Percentiles rank a stretch among this genome's conserved stretches.
These are phyloP conservation scores for Apiospora rasikravindrae DNA, from an alignment of 2,329 filamentous ascomycete genomes.

Conservation along the genomic window DNA sequence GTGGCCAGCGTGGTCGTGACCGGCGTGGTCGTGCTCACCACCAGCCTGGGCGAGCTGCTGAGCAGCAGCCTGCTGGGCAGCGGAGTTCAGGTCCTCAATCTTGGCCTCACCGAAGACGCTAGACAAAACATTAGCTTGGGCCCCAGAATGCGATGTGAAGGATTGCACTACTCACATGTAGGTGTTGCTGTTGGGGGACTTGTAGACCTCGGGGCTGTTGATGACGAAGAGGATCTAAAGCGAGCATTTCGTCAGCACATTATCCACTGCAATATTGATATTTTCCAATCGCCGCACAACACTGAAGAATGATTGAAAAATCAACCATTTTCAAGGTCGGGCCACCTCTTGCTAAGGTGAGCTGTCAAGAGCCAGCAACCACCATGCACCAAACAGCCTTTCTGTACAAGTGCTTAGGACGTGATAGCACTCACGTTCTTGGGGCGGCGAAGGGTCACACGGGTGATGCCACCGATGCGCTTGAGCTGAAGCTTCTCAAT, in stretches of 20 bases:
- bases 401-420: slow-evolving; percentile 13
- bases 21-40: slow-evolving; percentile 60
- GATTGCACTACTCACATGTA: slow-evolving; percentile 81
- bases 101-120: slow-evolving; percentile 99
- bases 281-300: not conserved
- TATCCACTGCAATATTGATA: not conserved
- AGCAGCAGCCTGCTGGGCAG: slow-evolving; percentile 93
- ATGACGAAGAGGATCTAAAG: slow-evolving; percentile 96
- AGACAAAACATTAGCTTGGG: slow-evolving; percentile 18
- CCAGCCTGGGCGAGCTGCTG: slow-evolving; percentile 88
- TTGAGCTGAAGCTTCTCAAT: slow-evolving; percentile 98
- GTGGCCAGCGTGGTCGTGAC: slow-evolving; percentile 75
- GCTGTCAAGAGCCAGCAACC: not conserved
- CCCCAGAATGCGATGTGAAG: no score
- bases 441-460: slow-evolving; percentile 95
- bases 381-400: not conserved
- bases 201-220: slow-evolving; percentile 99
- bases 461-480: slow-evolving; percentile 95
- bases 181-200: slow-evolving; percentile 98
- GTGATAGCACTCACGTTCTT: slow-evolving; percentile 83
- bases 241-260: slow-evolving; percentile 12
- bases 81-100: slow-evolving; percentile 99
- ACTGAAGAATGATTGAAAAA: not conserved
- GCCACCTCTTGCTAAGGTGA: not conserved
- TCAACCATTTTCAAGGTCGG: not conserved